Percentiles rank a stretch among this genome's conserved stretches.
Conservation (phyloP, 2,329 filamentous ascomycete species). For the Cercospora nicotianae region DNA sequence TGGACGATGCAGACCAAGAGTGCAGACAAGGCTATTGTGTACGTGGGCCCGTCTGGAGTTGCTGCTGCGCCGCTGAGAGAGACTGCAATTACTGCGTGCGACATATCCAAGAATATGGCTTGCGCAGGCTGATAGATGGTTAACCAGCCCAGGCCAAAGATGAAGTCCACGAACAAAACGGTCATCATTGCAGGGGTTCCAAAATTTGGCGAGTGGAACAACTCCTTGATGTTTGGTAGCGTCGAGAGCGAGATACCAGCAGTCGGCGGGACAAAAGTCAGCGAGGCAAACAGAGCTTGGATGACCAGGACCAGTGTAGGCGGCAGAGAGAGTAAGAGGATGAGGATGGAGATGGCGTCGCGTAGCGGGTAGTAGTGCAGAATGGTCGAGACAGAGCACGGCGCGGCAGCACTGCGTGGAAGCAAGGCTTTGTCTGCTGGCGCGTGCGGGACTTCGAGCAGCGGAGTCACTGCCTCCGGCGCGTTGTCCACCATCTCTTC, state of each 20-base stretch:
- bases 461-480: slow-evolving; percentile 34
- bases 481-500: slow-evolving; percentile 35
- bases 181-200: slow-evolving; percentile 84
- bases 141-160: slow-evolving; percentile 75
- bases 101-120: slow-evolving; percentile 82
- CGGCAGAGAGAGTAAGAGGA: slow-evolving; percentile 89
- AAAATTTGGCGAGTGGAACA: slow-evolving; percentile 77
- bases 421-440: slow-evolving; percentile 51
- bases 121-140: slow-evolving; percentile 86
- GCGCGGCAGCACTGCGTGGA: slow-evolving; percentile 65
- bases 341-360: slow-evolving; percentile 94
- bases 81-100: slow-evolving; percentile 89
- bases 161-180: slow-evolving; percentile 80
- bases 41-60: slow-evolving; percentile 66
- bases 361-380: slow-evolving; percentile 85
- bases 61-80: slow-evolving; percentile 80
- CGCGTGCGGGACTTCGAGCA: slow-evolving; percentile 26
- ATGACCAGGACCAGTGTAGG: slow-evolving; percentile 84
- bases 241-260: slow-evolving; percentile 66
- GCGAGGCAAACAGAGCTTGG: slow-evolving; percentile 86
- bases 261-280: slow-evolving; percentile 83
- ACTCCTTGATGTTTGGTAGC: slow-evolving; percentile 79
- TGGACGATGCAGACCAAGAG: slow-evolving; percentile 61
- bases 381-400: slow-evolving; percentile 81
- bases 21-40: slow-evolving; percentile 70